These are phyloP conservation scores for Suillus lakei DNA, from an alignment of 768 basidiomycete genomes.

Conservation along the genomic window DNA sequence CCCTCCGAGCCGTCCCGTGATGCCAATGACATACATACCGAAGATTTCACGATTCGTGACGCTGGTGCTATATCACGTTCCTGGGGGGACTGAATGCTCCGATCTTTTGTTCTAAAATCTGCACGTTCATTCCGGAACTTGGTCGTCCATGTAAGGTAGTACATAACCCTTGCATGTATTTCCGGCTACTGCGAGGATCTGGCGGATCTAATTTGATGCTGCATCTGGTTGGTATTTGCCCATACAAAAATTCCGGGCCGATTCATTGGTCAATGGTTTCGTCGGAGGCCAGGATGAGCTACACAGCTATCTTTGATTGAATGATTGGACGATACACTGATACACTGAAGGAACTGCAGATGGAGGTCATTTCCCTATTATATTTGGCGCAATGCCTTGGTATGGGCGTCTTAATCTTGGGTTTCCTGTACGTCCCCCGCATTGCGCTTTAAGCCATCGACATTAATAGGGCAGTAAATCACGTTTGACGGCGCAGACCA, in stretches of 20 bases:
- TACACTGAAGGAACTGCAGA: background rate
- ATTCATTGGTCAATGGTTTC: slow-evolving; percentile 4
- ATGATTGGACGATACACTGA: slow-evolving; percentile 4
- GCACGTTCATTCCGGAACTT: slow-evolving; percentile 38
- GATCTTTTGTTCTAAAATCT: slow-evolving; percentile 15
- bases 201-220: slow-evolving; percentile 33
- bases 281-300: background rate
- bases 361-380: background rate
- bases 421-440: background rate
- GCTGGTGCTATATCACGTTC: slow-evolving; percentile 40
- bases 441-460: background rate
- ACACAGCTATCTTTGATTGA: background rate
- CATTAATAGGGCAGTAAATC: background rate
- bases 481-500: background rate
- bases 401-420: background rate
- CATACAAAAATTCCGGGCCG: slow-evolving; percentile 4
- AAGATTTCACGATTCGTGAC: slow-evolving; percentile 33
- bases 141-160: slow-evolving; percentile 22
- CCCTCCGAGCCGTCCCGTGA: slow-evolving; percentile 16
- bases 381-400: background rate
- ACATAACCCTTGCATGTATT: slow-evolving; percentile 26
- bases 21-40: slow-evolving; percentile 20
- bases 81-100: slow-evolving; percentile 34
- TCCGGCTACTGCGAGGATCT: slow-evolving; percentile 38
- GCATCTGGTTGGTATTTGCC: slow-evolving; percentile 8